Evolutionary conservation across 1,284 basidiomycete genomes (phyloP).

Genomic region (Sanguinoderma infundibulare): DNA sequence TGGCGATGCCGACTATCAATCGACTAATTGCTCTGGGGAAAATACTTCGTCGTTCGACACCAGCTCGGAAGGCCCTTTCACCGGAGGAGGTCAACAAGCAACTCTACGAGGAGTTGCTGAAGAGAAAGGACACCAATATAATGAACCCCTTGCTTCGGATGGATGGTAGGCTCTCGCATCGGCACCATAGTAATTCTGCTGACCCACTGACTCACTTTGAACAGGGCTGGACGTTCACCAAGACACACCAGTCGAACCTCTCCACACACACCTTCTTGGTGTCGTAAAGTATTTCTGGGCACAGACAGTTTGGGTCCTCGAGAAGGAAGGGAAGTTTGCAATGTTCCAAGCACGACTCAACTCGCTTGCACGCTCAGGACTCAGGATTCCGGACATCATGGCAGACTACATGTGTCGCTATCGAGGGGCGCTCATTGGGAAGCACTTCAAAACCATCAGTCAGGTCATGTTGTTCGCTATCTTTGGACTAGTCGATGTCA

Average conservation of each 20-base stretch:
- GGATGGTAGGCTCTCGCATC: neutral
- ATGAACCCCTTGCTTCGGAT: slow-evolving; percentile 15
- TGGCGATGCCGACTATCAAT: slow-evolving; percentile 6
- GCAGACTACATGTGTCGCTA: slow-evolving; percentile 34
- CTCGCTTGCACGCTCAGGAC: slow-evolving; percentile 13
- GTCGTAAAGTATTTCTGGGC: slow-evolving; percentile 42
- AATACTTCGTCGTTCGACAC: neutral
- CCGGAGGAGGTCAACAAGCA: slow-evolving; percentile 7
- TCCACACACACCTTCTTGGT: slow-evolving; percentile 40
- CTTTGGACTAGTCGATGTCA: slow-evolving; percentile 27
- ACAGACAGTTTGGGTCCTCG: slow-evolving; percentile 27
- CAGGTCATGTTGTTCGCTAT: slow-evolving; percentile 36
- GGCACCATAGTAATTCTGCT: neutral
- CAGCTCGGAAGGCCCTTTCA: neutral
- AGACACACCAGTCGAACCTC: slow-evolving; percentile 38
- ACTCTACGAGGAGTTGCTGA: slow-evolving; percentile 9
- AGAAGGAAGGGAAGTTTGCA: slow-evolving; percentile 24
- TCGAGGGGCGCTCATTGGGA: slow-evolving; percentile 33
- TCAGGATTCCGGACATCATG: slow-evolving; percentile 20
- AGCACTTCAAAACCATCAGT: slow-evolving; percentile 37
- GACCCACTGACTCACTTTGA: neutral
- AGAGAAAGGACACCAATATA: neutral
- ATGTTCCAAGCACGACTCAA: slow-evolving; percentile 27
- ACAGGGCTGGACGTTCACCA: slow-evolving; percentile 27
- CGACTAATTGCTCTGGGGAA: slow-evolving; percentile 8